Evolutionary conservation across 2,329 filamentous ascomycete genomes (phyloP).

Genomic region (Curvularia spicifera): DNA sequence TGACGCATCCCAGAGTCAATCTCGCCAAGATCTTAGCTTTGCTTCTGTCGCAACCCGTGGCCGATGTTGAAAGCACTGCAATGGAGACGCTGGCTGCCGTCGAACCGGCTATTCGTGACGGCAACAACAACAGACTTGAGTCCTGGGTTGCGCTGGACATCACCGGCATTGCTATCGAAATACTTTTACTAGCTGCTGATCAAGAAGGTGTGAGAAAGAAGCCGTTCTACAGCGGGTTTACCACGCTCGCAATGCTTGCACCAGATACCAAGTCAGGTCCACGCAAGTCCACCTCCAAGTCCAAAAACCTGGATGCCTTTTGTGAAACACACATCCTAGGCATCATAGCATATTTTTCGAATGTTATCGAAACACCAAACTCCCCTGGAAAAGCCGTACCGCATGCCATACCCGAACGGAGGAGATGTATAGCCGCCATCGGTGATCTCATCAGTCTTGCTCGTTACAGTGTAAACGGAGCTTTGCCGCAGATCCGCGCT

Average conservation of each 20-base stretch:
- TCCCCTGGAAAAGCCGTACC: conserved; percentile 49
- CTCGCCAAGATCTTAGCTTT: conserved; percentile 65
- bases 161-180: conserved; percentile 76
- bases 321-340: conserved; percentile 84
- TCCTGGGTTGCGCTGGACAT: conserved; percentile 77
- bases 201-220: conserved; percentile 61
- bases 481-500: conserved; percentile 92
- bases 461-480: conserved; percentile 74
- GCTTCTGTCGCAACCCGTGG: conserved; percentile 65
- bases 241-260: conserved; percentile 53
- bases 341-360: conserved; percentile 81
- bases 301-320: conserved; percentile 72
- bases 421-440: conserved; percentile 79
- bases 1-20: conserved; percentile 62
- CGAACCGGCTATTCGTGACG: conserved; percentile 71
- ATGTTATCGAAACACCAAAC: conserved; percentile 73
- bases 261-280: conserved; percentile 56
- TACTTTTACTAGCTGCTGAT: conserved; percentile 80
- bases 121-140: conserved; percentile 63
- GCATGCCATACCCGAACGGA: conserved; percentile 70
- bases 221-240: conserved; percentile 60
- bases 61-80: conserved; percentile 70
- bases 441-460: conserved; percentile 85
- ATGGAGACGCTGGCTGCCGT: conserved; percentile 72
- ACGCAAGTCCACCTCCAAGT: conserved; percentile 54